phyloP scores from a whole-genome alignment of 78 protist genomes.

The Dictyostelium capitatum region DNA sequence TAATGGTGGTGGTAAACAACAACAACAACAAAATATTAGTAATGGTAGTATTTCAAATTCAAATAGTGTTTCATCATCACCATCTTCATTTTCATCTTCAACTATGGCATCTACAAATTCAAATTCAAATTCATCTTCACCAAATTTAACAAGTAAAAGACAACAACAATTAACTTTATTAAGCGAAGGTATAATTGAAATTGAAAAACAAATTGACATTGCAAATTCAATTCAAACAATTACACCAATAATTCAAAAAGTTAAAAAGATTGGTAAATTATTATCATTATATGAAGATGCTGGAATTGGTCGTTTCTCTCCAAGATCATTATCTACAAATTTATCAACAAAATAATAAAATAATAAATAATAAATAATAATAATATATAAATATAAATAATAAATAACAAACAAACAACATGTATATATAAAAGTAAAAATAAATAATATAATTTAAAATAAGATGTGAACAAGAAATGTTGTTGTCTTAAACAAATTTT shows the following conservation, averaged over 20 bases:
- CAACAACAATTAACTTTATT: conserved; percentile 9
- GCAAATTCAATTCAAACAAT: not conserved
- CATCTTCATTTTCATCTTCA: not conserved
- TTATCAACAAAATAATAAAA: too few species aligned
- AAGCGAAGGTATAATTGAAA: not conserved
- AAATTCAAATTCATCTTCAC: not conserved
- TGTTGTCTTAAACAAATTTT: too few species aligned
- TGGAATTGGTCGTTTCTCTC: conserved; percentile 47
- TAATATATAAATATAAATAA: too few species aligned
- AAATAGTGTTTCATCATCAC: not conserved
- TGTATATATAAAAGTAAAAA: too few species aligned
- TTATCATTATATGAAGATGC: conserved; percentile 48
- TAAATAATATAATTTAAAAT: too few species aligned
- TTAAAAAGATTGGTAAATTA: conserved; percentile 59
- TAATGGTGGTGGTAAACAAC: not conserved
- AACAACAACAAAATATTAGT: not conserved
- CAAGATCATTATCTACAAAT: conserved; percentile 49
- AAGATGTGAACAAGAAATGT: too few species aligned
- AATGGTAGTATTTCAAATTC: not conserved
- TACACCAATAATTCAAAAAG: not conserved
- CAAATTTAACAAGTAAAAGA: not conserved
- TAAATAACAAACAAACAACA: too few species aligned
- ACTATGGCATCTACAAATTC: not conserved
- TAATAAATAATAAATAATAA: too few species aligned
- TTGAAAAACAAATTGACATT: not conserved